A percentile compares a stretch with the other conserved stretches of the same genome.
These are phyloP conservation scores for Colletotrichum shisoi DNA, from an alignment of 2,329 filamentous ascomycete genomes.

Conservation along the genomic window DNA sequence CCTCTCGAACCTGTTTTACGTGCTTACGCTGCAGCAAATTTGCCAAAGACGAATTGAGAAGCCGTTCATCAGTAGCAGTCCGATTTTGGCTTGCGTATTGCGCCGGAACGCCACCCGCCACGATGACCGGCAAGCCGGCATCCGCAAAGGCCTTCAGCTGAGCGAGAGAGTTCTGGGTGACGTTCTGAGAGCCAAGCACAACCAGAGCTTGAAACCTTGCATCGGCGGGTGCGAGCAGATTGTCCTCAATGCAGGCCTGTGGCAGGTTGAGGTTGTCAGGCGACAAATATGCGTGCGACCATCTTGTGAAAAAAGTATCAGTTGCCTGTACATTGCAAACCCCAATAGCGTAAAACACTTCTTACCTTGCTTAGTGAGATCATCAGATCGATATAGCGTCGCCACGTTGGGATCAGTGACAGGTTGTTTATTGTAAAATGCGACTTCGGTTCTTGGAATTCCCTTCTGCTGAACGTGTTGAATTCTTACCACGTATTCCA, in stretches of 20 bases:
- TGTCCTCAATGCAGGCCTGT: slow-evolving; percentile 49
- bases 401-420: slow-evolving; percentile 3
- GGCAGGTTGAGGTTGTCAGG: slow-evolving; percentile 55
- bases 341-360: not conserved
- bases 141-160: slow-evolving; percentile 49
- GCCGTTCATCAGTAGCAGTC: too few species aligned
- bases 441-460: slow-evolving; percentile 41
- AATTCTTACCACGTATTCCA: slow-evolving; percentile 49
- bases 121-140: slow-evolving; percentile 53
- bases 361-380: slow-evolving; percentile 33
- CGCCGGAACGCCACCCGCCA: slow-evolving; percentile 40
- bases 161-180: slow-evolving; percentile 48
- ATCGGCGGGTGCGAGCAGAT: slow-evolving; percentile 49
- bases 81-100: not conserved
- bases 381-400: slow-evolving; percentile 46
- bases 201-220: slow-evolving; percentile 56
- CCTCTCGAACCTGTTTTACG: slow-evolving; percentile 18
- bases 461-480: slow-evolving; percentile 52
- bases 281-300: slow-evolving; percentile 55
- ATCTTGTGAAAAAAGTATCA: slow-evolving; percentile 43
- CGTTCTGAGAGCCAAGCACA: slow-evolving; percentile 47
- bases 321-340: not conserved
- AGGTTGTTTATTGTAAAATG: slow-evolving; percentile 19
- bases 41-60: not conserved
- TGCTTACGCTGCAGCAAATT: not conserved